Evolutionary conservation across 495 filamentous ascomycete species (phyloP), one percentile per base, ranked within the genome.

Genomic region (Terfezia boudieri): DNA sequence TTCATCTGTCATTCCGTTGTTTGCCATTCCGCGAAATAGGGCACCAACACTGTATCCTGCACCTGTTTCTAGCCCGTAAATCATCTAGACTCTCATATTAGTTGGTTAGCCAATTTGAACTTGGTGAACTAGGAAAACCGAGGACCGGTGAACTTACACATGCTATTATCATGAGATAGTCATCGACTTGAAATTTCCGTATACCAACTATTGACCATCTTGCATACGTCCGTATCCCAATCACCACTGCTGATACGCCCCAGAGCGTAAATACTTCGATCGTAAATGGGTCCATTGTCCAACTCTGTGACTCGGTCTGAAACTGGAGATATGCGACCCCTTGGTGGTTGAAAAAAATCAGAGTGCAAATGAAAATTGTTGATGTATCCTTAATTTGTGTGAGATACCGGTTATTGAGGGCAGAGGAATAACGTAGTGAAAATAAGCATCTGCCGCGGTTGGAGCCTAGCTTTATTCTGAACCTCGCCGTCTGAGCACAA

Each of bases 131-230:
- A 32, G 26, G 7, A 7, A 7, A 7, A 32, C 7, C 4, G 26
- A 32, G 26, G 7, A 0, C 36, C 6, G 17, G 46, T 16, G 17
- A 16, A 64, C 71, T 64, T 61, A 77, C 76, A 49, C 69, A 70
- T 4, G 73, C 74, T 22, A 79, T 16, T 14, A 75, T 57, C 75
- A 79, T 79, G 9, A 81, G 58, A 62, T 77, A 79, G 59, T 81
- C 77, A 61, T 81, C 77, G 0, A 46, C 4, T 14, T 14, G 14
- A 46, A 46, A 20, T 14, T 46, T 4, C 17, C 41, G 1, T 20
- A 14, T 14, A 14, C 41, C 41, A 20, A 46, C 41, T 14, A 8
- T 14, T 46, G 41, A 46, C 12, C 41, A 14, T 8, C 41, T 14
- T 5, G 14, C 17, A 20, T 46, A 46, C 17, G 41, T 46, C 4